Conservation (phyloP, 177 flowering plant species). For the Vitis hybrid region DNA sequence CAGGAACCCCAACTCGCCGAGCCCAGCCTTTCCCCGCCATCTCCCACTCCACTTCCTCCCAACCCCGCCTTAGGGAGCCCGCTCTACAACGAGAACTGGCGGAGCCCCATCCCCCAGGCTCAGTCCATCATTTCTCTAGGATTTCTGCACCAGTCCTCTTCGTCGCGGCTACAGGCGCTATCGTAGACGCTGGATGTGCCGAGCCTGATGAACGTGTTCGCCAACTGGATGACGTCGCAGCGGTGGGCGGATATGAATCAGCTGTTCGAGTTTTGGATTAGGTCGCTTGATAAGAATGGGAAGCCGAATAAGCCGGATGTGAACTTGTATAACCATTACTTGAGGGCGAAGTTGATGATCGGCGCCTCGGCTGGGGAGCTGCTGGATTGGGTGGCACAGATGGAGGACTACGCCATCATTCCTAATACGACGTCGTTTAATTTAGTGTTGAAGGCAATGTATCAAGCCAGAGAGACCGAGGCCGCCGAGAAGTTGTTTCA, state of each 20-base stretch:
- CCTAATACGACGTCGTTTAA: conserved; percentile 90
- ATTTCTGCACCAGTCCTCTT: conserved; percentile 18
- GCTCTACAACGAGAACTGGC: conserved; percentile 74
- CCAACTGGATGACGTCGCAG: conserved; percentile 73
- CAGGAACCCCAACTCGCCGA: conserved; percentile 72
- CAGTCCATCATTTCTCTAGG: conserved; percentile 53
- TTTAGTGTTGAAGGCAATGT: conserved; percentile 79
- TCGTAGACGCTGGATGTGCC: conserved; percentile 42
- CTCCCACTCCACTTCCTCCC: conserved; percentile 69
- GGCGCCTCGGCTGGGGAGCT: conserved; percentile 59
- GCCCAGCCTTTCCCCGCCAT: conserved; percentile 12
- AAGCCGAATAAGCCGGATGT: conserved; percentile 84
- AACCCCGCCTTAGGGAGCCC: conserved; percentile 90
- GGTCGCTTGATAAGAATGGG: conserved; percentile 65
- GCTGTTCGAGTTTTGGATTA: conserved; percentile 75
- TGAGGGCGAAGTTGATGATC: conserved; percentile 73
- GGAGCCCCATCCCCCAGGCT: conserved; percentile 38
- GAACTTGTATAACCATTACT: conserved; percentile 66
- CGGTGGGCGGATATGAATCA: conserved; percentile 76
- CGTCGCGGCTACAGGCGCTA: conserved; percentile 36
- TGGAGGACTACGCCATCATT: conserved; percentile 59
- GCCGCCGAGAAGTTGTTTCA: conserved; percentile 75
- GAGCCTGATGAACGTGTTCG: conserved; percentile 58
- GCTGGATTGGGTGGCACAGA: conserved; percentile 61
- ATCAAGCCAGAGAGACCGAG: conserved; percentile 40